These are phyloP conservation scores for Ophiostoma montium DNA, from an alignment of 2,329 filamentous ascomycete species.

Conservation along the genomic window DNA sequence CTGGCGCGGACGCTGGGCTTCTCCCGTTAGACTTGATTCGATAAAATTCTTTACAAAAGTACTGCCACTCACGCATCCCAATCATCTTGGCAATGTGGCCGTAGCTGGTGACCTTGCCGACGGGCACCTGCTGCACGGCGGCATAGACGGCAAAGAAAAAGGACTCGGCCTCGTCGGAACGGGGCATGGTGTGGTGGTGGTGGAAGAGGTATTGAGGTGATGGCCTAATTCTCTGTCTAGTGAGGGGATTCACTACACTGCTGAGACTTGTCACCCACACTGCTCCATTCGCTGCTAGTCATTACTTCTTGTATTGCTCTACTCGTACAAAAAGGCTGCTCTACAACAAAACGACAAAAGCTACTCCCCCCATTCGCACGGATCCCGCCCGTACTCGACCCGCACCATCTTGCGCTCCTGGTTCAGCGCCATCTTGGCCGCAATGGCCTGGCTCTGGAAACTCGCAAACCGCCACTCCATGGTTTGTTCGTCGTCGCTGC, in stretches of 20 bases:
- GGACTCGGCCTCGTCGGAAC: constrained; percentile 57
- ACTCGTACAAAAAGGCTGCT: no score
- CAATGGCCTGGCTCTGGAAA: constrained; percentile 14
- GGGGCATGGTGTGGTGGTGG: constrained; percentile 36
- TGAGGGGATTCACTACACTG: background rate
- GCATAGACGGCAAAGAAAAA: constrained; percentile 69
- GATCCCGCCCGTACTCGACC: constrained; percentile 11
- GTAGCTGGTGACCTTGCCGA: constrained; percentile 75
- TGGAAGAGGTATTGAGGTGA: background rate
- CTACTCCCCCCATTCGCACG: constrained; percentile 8
- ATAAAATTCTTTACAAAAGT: constrained; percentile 18
- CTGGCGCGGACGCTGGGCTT: constrained; percentile 63
- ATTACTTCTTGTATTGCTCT: no score
- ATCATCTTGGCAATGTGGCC: constrained; percentile 63
- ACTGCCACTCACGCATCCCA: constrained; percentile 44
- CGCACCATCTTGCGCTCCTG: constrained; percentile 9
- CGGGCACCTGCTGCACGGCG: constrained; percentile 73
- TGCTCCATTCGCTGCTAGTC: no score
- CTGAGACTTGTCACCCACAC: no score
- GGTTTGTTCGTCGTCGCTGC: background rate
- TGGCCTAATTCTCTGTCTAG: background rate
- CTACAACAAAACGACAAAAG: no score
- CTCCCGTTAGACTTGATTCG: background rate
- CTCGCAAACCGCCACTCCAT: constrained; percentile 14
- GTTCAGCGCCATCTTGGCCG: constrained; percentile 14